A percentile compares a stretch with the other conserved stretches of the same genome.
These are phyloP conservation scores for Clonostachys rhizophaga DNA, from an alignment of 2,329 filamentous ascomycete species.

Conservation along the genomic window DNA sequence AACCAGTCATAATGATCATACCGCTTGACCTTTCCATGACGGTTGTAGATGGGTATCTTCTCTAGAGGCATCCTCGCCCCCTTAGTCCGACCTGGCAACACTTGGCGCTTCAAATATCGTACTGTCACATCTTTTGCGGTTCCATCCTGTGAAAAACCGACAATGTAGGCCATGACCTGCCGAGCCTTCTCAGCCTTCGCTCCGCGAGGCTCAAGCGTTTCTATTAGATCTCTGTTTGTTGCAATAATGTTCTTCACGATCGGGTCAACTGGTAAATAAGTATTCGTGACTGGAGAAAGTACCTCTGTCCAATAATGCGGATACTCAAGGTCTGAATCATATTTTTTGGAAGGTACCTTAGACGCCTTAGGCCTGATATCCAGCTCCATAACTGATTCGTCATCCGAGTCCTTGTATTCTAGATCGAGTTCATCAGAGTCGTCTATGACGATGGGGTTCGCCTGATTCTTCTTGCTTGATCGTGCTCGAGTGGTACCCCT, in stretches of 20 bases:
- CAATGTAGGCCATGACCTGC: constrained; percentile 84
- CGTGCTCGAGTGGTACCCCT: constrained; percentile 1
- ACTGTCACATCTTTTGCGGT: constrained; percentile 94
- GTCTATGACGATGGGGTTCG: constrained; percentile 10
- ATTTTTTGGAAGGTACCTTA: constrained; percentile 38
- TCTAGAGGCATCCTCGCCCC: constrained; percentile 73
- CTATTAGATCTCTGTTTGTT: constrained; percentile 66
- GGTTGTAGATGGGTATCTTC: constrained; percentile 76
- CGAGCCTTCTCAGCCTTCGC: constrained; percentile 78
- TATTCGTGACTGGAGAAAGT: constrained; percentile 75
- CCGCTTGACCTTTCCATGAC: constrained; percentile 69
- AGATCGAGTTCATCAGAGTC: constrained; percentile 40
- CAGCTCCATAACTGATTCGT: constrained; percentile 56
- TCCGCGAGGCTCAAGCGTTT: constrained; percentile 78
- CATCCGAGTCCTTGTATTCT: constrained; percentile 44
- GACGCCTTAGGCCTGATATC: constrained; percentile 31
- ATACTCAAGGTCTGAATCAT: constrained; percentile 73
- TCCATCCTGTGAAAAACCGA: constrained; percentile 78
- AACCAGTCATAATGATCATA: constrained; percentile 89
- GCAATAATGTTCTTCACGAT: constrained; percentile 65
- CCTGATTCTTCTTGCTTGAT: constrained; percentile 1
- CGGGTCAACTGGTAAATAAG: constrained; percentile 74
- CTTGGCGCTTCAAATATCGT: constrained; percentile 77
- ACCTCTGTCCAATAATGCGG: constrained; percentile 94
- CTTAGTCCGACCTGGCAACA: constrained; percentile 86